Evolutionary conservation across 768 basidiomycete species (phyloP), one percentile per base, ranked within the genome.

Genomic region (Boletellus ananiceps): DNA sequence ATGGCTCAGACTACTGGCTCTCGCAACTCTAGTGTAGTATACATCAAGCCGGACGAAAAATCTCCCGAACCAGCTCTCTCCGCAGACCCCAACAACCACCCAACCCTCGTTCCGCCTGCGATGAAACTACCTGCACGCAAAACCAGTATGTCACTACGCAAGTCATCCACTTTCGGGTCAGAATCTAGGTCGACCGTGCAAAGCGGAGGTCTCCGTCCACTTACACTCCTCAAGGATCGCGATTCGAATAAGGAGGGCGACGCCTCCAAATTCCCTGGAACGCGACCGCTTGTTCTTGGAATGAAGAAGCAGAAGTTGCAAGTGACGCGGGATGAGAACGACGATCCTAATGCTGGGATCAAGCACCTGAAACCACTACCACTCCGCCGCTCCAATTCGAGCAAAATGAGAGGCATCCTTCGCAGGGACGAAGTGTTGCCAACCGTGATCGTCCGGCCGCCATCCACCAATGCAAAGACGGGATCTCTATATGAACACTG

Each of bases 161-260:
- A 74, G 64, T 39, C 49, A 54, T 25, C 43, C 15, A 53, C 46
- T 6, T 7, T 13, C 14, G 39, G 14, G 45, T 45, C 47, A 16
- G 47, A 50, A 40, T 38, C 58, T 43, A 77, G 74, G 57, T 48
- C 66, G 50, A 69, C 65, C 46, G 69, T 73, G 42, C 73, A 76
- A 18, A 67, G 69, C 32, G 70, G 69, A 32, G 79, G 79, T 46
- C 71, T 86, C 53, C 83, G 83, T 51, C 76, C 75, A 50, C 77
- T 86, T 46, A 74, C 81, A 18, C 79, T 86, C 47, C 71, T 86
- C 59, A 76, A 80, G 66, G 79, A 83, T 56, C 79, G 79, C 57
- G 74, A 76, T 60, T 60, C 66, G 23, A 77, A 77, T 50, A 59
- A 61, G 47, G 64, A 60, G 49, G 55, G 56, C 33, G 63, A 65